Evolutionary conservation across 176 grass and related monocot species (phyloP), one percentile per base, ranked within the genome.

Genomic region (Oryza officinalis): DNA sequence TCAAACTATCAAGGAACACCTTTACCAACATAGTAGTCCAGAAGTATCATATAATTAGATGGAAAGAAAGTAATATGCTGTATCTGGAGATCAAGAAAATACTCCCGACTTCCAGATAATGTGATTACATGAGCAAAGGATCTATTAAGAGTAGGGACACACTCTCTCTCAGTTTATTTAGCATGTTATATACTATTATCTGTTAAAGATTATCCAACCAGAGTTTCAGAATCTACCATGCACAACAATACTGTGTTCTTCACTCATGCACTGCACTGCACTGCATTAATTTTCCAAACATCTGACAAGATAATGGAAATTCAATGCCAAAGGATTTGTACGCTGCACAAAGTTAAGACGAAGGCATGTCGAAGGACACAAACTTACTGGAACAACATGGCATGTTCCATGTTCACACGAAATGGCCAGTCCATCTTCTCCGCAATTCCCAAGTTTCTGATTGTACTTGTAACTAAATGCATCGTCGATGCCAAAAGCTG

Each of bases 401-500:
- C 91, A 90, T 72, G 96, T 89, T 82, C 87, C 88, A 74, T 86
- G 86, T 85, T 94, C 93, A 46, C 91, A 82, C 44, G 88, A 98
- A 87, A 98, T 75, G 88, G 78, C 87, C 69, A 98, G 32, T n/a
- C 96, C 96, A 78, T 98, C 96, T 95, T 95, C 91, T 66, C 78
- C 82, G 65, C 96, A 98, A 75, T 91, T 98, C 17, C 96, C 96
- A 88, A 90, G 91, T 84, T 90, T 94, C 78, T 94, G 96, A 66
- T 98, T 98, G 76, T 94, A 88, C 77, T 98, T 98, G 52, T 98
- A 98, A 80, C 96, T 95, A 79, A 98, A 98, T 31, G 74, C 89
- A 44, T 92, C 83, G 86, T 95, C 93, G 0, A 98, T 82, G 78
- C 96, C 96, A 92, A 98, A 98, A 79, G 91, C 96, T 98, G 86